These are phyloP conservation scores for Posidonia australis DNA, from an alignment of 106 monocot species.

Conservation along the genomic window DNA sequence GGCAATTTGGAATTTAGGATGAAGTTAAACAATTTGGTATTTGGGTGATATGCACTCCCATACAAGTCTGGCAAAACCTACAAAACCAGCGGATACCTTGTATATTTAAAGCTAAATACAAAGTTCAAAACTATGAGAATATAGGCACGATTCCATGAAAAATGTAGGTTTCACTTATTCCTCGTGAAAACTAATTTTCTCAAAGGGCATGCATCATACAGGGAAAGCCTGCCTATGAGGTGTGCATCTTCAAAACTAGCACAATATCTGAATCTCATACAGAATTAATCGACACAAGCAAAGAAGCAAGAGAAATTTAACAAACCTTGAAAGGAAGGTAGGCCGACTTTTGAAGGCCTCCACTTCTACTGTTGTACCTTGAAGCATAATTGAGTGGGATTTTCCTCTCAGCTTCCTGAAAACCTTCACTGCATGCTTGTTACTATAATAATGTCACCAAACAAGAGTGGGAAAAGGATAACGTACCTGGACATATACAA, in stretches of 20 bases:
- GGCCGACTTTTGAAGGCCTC: constrained; percentile 82
- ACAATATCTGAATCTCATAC: too few species aligned
- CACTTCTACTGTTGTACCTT: constrained; percentile 76
- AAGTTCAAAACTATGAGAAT: neutral
- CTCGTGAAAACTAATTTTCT: too few species aligned
- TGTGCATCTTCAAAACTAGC: too few species aligned
- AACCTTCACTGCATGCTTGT: constrained; percentile 25
- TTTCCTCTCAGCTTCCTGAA: constrained; percentile 99
- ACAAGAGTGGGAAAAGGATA: constrained; percentile 1
- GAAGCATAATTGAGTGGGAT: constrained; percentile 99
- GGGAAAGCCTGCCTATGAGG: too few species aligned
- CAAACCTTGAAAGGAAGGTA: constrained; percentile 97
- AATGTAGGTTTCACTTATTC: too few species aligned
- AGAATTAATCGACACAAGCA: too few species aligned
- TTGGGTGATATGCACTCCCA: neutral
- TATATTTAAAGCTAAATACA: neutral
- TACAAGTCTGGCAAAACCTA: too few species aligned
- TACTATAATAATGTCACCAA: constrained; percentile 5
- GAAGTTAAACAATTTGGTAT: too few species aligned
- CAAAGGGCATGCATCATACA: too few species aligned
- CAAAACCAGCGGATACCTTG: too few species aligned
- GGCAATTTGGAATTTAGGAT: too few species aligned
- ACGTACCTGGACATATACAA: constrained; percentile 97
- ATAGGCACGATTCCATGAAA: too few species aligned
- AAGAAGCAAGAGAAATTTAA: constrained; percentile 8